These are phyloP conservation scores for Phytophthora vignae DNA, from an alignment of 352 stramenopile genomes.

Conservation along the genomic window DNA sequence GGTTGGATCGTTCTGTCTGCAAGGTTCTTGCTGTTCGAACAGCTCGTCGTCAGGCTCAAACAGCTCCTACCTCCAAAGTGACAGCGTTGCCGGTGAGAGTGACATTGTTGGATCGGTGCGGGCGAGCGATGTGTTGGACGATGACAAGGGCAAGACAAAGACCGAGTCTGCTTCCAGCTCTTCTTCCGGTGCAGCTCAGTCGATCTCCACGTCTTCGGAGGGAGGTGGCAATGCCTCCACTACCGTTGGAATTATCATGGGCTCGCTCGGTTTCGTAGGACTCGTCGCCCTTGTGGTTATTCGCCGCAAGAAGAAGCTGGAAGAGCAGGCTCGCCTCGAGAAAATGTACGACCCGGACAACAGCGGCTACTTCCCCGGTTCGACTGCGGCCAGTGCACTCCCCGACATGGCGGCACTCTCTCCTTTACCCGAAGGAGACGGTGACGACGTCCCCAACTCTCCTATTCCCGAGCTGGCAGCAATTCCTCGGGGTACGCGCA, in stretches of 20 bases:
- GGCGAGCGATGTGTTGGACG: conserved; percentile 11
- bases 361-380: conserved; percentile 52
- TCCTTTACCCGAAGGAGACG: conserved; percentile 33
- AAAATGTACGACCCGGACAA: conserved; percentile 51
- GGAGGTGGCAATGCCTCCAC: conserved; percentile 41
- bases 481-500: conserved; percentile 33
- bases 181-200: conserved; percentile 24
- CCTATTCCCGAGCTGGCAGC: conserved; percentile 58
- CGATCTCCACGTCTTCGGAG: conserved; percentile 55
- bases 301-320: conserved; percentile 62
- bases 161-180: conserved; percentile 14
- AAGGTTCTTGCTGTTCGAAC: conserved; percentile 63
- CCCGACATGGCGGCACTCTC: conserved; percentile 42
- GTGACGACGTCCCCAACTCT: conserved; percentile 43
- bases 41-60: conserved; percentile 33
- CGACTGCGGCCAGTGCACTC: conserved; percentile 36
- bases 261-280: conserved; percentile 47
- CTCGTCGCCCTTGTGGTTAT: conserved; percentile 64
- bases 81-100: conserved; percentile 28
- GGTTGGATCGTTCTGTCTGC: conserved; percentile 65
- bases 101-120: conserved; percentile 43
- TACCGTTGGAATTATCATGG: conserved; percentile 62
- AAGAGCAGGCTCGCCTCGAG: conserved; percentile 48
- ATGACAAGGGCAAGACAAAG: conserved; percentile 13
- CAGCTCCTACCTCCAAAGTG: conserved; percentile 3